Evolutionary conservation across 805 yeast genomes (phyloP).

Genomic region (Candida gorgasii): DNA sequence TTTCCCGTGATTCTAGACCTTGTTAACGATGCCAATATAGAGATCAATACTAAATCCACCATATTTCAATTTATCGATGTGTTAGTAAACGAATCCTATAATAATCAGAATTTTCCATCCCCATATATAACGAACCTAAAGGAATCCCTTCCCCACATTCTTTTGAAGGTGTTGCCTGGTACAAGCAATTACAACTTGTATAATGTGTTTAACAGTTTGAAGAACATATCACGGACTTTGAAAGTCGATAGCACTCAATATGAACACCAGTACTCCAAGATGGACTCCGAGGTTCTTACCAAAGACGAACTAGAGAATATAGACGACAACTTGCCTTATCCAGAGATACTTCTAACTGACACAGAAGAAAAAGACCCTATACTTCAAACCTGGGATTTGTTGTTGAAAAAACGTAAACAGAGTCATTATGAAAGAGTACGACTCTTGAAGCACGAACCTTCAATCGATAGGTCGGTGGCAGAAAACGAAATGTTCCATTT

Average conservation of each 20-base stretch:
- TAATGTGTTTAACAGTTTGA: conserved; percentile 37
- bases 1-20: conserved; percentile 67
- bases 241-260: conserved; percentile 29
- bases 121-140: conserved; percentile 39
- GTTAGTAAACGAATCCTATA: conserved; percentile 44
- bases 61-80: conserved; percentile 70
- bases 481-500: conserved; percentile 31
- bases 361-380: conserved; percentile 26
- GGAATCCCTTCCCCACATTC: conserved; percentile 33
- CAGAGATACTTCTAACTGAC: conserved; percentile 22
- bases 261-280: conserved; percentile 28
- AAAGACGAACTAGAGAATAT: conserved; percentile 36
- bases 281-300: conserved; percentile 29
- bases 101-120: conserved; percentile 30
- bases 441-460: conserved; percentile 33
- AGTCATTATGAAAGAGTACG: conserved; percentile 52
- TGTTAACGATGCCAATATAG: conserved; percentile 45
- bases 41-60: conserved; percentile 64
- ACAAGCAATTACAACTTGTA: conserved; percentile 36
- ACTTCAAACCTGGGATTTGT: conserved; percentile 46
- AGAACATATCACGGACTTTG: conserved; percentile 36
- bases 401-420: conserved; percentile 48
- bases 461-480: conserved; percentile 23
- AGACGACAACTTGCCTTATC: conserved; percentile 35
- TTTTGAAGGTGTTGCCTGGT: conserved; percentile 36